Evolutionary conservation across 176 grass and related monocot genomes (phyloP).

Genomic region (Phyllostachys edulis): DNA sequence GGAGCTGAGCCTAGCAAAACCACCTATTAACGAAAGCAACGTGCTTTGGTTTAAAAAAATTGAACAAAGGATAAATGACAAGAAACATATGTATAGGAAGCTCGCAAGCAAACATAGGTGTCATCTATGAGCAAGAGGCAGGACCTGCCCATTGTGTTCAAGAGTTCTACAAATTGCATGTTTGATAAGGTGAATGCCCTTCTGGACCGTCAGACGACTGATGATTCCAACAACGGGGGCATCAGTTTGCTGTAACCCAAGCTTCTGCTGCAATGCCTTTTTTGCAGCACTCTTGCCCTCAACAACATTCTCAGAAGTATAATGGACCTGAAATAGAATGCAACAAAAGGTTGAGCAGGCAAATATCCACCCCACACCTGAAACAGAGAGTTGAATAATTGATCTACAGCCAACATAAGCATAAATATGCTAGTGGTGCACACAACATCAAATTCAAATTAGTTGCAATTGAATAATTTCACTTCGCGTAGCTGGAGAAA

Average conservation of each 20-base stretch:
- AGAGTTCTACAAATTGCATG: slow-evolving; percentile 69
- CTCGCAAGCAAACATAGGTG: neutral
- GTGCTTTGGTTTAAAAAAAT: neutral
- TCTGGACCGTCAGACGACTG: slow-evolving; percentile 82
- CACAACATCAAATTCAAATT: neutral
- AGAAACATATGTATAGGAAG: neutral
- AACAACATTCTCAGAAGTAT: slow-evolving; percentile 79
- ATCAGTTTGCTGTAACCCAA: slow-evolving; percentile 71
- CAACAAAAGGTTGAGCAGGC: slow-evolving; percentile 7
- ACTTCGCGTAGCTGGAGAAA: neutral
- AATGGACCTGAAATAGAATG: slow-evolving; percentile 55
- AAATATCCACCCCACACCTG: neutral
- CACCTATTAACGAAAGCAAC: slow-evolving; percentile 50
- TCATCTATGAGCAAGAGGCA: neutral
- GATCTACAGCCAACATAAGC: neutral
- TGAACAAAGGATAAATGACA: slow-evolving; percentile 10
- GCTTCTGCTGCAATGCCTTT: slow-evolving; percentile 76
- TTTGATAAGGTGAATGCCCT: slow-evolving; percentile 99
- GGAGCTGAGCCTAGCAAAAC: slow-evolving; percentile 93
- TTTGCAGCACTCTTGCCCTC: slow-evolving; percentile 94
- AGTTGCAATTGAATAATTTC: neutral
- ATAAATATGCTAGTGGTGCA: neutral
- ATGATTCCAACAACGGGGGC: slow-evolving; percentile 82
- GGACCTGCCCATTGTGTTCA: slow-evolving; percentile 82
- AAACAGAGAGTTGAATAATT: neutral